phyloP scores from a whole-genome alignment of 73 alveolate species.

The Paraurostyla sp. region DNA sequence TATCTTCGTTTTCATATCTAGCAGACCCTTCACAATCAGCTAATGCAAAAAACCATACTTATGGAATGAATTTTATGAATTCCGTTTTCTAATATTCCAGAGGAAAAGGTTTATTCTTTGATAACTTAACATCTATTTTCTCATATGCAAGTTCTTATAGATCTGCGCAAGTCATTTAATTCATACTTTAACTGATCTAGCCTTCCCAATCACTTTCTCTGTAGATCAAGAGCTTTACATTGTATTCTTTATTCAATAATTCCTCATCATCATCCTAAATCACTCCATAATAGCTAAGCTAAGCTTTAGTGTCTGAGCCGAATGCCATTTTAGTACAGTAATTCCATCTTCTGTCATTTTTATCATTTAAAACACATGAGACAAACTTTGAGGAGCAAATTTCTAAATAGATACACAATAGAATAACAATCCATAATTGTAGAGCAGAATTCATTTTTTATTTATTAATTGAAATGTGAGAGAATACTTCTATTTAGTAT shows the following conservation, averaged over 20 bases:
- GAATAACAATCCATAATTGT: no score
- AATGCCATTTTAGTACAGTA: constrained; percentile 38
- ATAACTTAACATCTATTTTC: not conserved
- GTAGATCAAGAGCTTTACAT: not conserved
- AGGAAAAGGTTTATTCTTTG: not conserved
- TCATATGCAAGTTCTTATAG: not conserved
- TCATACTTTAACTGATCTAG: not conserved
- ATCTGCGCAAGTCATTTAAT: not conserved
- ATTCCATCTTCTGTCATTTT: not conserved
- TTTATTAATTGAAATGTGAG: no score
- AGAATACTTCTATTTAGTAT: no score
- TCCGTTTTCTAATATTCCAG: not conserved
- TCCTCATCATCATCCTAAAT: not conserved
- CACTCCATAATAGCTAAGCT: not conserved
- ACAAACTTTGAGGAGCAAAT: not conserved
- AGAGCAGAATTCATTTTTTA: no score
- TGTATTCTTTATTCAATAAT: not conserved
- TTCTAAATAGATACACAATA: no score
- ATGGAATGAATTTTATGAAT: not conserved
- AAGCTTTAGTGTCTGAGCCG: not conserved
- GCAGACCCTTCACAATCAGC: constrained; percentile 39
- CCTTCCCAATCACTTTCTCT: constrained; percentile 12
- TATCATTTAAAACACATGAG: not conserved
- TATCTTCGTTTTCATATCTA: not conserved
- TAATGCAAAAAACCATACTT: constrained; percentile 23